Base-by-base conservation (phyloP, 2,329 filamentous ascomycete species). In the Aspergillus puulaauensis region DNA sequence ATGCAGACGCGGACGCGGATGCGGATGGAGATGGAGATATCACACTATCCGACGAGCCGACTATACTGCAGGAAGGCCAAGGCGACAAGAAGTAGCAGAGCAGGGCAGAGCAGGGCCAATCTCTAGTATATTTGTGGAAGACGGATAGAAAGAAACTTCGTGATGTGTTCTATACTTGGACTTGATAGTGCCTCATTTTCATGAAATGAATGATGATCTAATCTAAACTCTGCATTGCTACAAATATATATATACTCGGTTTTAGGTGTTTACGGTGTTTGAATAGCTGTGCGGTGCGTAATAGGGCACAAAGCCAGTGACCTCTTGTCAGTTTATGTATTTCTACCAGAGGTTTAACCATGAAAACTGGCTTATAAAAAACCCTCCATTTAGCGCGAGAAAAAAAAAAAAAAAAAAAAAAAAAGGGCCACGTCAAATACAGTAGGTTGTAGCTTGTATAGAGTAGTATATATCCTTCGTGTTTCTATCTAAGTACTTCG, bases 1-100 rank as follows among this genome's bases (percentile, higher is more conserved):
- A 61, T 23, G 61, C 63, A 27, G 61, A 59, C 48, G 58, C 44
- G 4, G 64, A 77, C 3, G 61, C 57, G 14, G 47, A 60, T 23
- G 61, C 63, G 31, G 62, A 61, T 52, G 59, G 46, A 3, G 65
- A 77, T 52, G 75, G 73, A 6, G 76, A 78, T 52, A 75, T 77
- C 52, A 68, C 72, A 24, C 66, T 77, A 19, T 69, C 67, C 5
- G 75, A 75, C 61, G 68, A 61, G 44, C 43, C 55, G 21, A 15
- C 54, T 15, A 44, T 27, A n/a, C 37, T 33, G 57, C 62, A 52
- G 56, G 53, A 31, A 48, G 47, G 8, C 19, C 45, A 50, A 12
- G 47, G 14, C 37, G 46, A 50, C 8, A 47, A 56, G 47, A 41
- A 52, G 6, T 27, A 48, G 33, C 31, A 52, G 50, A 19, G 35